Percentiles rank a stretch among this genome's conserved stretches.
These are phyloP conservation scores for Colletotrichum echinochloae DNA, from an alignment of 2,329 filamentous ascomycete genomes.

Conservation along the genomic window DNA sequence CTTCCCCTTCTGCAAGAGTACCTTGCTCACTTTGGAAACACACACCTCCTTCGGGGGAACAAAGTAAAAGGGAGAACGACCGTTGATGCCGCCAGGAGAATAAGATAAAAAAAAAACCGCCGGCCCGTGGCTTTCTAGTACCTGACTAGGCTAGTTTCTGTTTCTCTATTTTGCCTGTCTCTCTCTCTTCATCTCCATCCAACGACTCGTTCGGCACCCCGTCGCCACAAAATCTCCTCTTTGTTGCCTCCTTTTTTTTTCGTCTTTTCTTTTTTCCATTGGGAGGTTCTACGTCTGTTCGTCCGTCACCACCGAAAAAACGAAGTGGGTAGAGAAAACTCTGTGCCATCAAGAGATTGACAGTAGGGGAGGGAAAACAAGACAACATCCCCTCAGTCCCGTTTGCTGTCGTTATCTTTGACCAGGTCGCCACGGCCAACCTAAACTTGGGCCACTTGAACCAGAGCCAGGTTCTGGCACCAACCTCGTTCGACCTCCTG, in stretches of 20 bases:
- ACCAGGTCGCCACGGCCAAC: conserved; percentile 10
- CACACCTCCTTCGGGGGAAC: background rate
- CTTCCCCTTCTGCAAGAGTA: background rate
- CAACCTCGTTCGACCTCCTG: conserved; percentile 12
- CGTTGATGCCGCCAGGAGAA: conserved; percentile 20
- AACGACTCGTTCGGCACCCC: conserved; percentile 6
- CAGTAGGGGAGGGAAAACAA: conserved; percentile 4
- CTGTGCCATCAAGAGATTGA: conserved; percentile 11
- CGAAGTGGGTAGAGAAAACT: conserved; percentile 14
- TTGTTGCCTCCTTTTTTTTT: background rate
- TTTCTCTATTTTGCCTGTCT: conserved; percentile 8
- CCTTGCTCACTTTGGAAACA: background rate
- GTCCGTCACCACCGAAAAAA: conserved; percentile 34
- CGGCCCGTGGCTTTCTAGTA: conserved; percentile 31
- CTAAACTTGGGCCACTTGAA: conserved; percentile 27
- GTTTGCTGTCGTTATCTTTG: conserved; percentile 35
- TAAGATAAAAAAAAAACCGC: conserved; percentile 18
- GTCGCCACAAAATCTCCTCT: conserved; percentile 15
- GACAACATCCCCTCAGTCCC: conserved; percentile 19
- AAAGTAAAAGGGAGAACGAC: conserved; percentile 21
- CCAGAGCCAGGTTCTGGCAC: conserved; percentile 16
- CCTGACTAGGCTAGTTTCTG: conserved; percentile 12
- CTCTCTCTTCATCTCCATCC: conserved; percentile 1
- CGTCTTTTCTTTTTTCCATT: conserved; percentile 18
- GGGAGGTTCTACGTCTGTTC: conserved; percentile 35